phyloP scores from a whole-genome alignment of 345 rosid genomes.

The Brassica rapa region DNA sequence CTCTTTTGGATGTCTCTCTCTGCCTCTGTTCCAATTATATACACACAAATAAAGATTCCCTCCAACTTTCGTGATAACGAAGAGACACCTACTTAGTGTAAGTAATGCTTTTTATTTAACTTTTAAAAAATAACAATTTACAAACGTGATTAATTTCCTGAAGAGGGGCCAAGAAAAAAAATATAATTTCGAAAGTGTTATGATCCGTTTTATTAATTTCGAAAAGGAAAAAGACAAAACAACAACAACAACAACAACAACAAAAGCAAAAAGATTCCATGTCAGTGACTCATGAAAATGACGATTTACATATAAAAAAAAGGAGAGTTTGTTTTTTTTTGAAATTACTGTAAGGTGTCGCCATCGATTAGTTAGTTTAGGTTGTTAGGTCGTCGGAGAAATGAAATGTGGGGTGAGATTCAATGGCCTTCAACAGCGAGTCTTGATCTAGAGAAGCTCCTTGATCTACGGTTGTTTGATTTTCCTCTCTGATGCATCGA shows the following conservation, averaged over 20 bases:
- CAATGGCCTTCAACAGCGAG: conserved; percentile 74
- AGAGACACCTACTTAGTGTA: conserved; percentile 30
- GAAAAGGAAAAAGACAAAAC: background rate
- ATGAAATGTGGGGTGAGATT: background rate
- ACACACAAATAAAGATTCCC: conserved; percentile 10
- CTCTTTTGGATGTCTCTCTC: conserved; percentile 54
- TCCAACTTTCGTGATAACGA: conserved; percentile 11
- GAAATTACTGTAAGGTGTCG: conserved; percentile 10
- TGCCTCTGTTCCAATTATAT: conserved; percentile 28
- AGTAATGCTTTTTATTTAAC: background rate
- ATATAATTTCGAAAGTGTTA: background rate
- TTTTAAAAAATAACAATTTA: background rate
- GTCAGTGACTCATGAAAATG: background rate
- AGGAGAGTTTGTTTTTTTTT: background rate
- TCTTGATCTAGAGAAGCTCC: conserved; percentile 80
- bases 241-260: background rate
- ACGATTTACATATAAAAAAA: background rate
- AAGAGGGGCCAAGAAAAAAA: background rate
- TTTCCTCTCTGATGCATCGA: conserved; percentile 78
- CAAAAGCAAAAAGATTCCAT: conserved; percentile 2
- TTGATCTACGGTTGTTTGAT: conserved; percentile 61
- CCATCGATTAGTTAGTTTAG: conserved; percentile 1
- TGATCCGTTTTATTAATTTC: conserved; percentile 4
- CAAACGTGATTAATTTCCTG: conserved; percentile 24
- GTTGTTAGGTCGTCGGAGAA: conserved; percentile 4